These are phyloP conservation scores for Schoenoplectus tabernaemontani DNA, from an alignment of 202 grass and related monocot genomes.

Conservation along the genomic window DNA sequence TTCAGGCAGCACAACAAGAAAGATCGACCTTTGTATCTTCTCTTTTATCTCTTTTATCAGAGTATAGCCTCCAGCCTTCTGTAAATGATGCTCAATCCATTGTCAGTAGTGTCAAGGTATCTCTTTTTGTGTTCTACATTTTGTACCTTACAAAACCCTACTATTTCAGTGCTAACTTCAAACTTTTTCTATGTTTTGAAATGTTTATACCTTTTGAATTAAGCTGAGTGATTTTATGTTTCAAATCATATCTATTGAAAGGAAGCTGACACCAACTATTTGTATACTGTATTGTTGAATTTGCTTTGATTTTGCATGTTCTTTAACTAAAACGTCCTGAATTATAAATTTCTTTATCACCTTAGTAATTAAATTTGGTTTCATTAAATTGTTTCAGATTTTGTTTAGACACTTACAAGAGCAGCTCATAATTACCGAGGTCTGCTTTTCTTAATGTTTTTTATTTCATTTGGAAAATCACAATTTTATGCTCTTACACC, in stretches of 20 bases:
- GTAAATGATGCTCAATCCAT: constrained; percentile 75
- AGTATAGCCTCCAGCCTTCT: constrained; percentile 63
- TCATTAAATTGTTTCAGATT: constrained; percentile 42
- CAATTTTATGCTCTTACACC: background rate
- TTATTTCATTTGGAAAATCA: background rate
- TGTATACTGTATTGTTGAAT: background rate
- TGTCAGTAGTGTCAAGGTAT: constrained; percentile 68
- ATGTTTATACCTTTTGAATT: background rate
- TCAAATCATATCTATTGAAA: background rate
- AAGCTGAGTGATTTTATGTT: background rate
- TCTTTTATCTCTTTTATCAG: constrained; percentile 83
- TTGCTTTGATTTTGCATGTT: background rate
- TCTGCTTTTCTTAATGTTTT: constrained; percentile 20
- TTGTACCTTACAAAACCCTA: background rate
- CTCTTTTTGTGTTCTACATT: constrained; percentile 21
- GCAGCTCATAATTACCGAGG: constrained; percentile 68
- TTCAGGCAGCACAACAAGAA: constrained; percentile 83
- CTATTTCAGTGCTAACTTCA: background rate
- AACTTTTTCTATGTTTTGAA: background rate
- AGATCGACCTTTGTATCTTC: constrained; percentile 84
- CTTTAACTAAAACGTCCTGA: background rate
- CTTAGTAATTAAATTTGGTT: constrained; percentile 6
- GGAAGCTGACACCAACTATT: background rate
- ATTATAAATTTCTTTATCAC: constrained; percentile 1
- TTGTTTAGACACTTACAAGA: constrained; percentile 86